Conservation (phyloP, 179 eudicot species). For the Camellia oleifera region DNA sequence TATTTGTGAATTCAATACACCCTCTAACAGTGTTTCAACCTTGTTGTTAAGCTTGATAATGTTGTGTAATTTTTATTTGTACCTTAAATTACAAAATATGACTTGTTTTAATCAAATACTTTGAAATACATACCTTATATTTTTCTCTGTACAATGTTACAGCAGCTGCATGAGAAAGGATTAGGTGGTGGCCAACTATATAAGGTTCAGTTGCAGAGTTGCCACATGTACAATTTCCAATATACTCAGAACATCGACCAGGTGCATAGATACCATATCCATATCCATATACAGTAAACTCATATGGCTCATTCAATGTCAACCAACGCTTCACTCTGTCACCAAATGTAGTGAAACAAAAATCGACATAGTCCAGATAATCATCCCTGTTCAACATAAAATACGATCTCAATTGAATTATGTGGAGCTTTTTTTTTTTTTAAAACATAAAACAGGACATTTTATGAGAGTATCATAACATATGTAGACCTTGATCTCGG, state of each 20-base stretch:
- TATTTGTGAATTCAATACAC: not conserved
- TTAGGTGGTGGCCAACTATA: slow-evolving; percentile 37
- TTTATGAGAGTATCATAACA: too few species aligned
- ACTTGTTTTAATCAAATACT: too few species aligned
- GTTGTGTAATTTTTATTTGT: not conserved
- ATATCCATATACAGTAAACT: slow-evolving; percentile 23
- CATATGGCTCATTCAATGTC: slow-evolving; percentile 45
- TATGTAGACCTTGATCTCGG: too few species aligned
- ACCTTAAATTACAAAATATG: too few species aligned
- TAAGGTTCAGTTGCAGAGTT: slow-evolving; percentile 50
- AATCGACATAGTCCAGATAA: slow-evolving; percentile 37
- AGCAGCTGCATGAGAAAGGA: slow-evolving; percentile 40
- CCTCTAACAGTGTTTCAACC: too few species aligned
- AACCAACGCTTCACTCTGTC: slow-evolving; percentile 52
- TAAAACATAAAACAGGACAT: too few species aligned
- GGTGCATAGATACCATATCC: slow-evolving; percentile 35
- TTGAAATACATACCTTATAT: slow-evolving; percentile 25
- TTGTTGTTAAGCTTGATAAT: too few species aligned
- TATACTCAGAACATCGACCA: slow-evolving; percentile 32
- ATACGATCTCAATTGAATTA: not conserved
- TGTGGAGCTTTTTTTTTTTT: too few species aligned
- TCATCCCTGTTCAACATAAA: slow-evolving; percentile 26
- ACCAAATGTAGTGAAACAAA: slow-evolving; percentile 54
- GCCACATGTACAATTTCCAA: slow-evolving; percentile 29
- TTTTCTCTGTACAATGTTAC: slow-evolving; percentile 28